Evolutionary conservation across 768 basidiomycete species (phyloP), one percentile per base, ranked within the genome.

Genomic region (Leccinum arenicola): DNA sequence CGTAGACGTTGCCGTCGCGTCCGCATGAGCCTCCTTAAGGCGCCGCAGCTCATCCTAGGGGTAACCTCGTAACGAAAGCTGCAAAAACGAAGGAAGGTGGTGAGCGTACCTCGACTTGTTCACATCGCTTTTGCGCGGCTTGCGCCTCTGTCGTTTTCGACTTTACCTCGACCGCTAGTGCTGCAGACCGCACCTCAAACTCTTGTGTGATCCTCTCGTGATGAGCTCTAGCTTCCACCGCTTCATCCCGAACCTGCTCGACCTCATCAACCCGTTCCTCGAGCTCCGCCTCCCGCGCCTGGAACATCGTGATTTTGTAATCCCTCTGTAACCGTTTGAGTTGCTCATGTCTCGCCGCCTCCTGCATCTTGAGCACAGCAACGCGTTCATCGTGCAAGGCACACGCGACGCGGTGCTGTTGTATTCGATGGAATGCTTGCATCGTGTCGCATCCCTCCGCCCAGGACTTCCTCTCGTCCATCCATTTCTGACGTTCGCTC

Each of bases 251-350:
- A 54, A 80, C 73, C 8, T 81, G 81, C 68, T 86, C 81, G n/a
- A 85, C 65, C 38, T 82, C 77, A 23, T 73, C 76, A 9, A 88
- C 70, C 60, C 77, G 79, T 45, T 73, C 68, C 64, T 88, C 84
- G 50, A 89, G 71, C 62, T 86, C 85, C 14, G 76, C 74, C 64
- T 90, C 89, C 52, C 78, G 77, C 19, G 78, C 78, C 70, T 87
- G 85, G 65, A 88, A 91, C 72, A 84, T 79, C n/a, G 79, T 82
- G 54, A 91, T 80, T 67, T 82, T 81, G 66, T 77, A 83, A 59
- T 93, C 89, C 57, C 88, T 76, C 66, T 87, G 85, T 38, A 88
- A 62, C 49, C 82, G 72, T 53, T 81, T 77, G 35, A 89, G 64
- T 55, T 82, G 84, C 74, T 89, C 88, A 61, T 73, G 73, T 62